A percentile compares a stretch with the other conserved stretches of the same genome.
Evolutionary conservation across 371 early-diverging fungal species (phyloP).

Genomic region (Mortierella sp.): DNA sequence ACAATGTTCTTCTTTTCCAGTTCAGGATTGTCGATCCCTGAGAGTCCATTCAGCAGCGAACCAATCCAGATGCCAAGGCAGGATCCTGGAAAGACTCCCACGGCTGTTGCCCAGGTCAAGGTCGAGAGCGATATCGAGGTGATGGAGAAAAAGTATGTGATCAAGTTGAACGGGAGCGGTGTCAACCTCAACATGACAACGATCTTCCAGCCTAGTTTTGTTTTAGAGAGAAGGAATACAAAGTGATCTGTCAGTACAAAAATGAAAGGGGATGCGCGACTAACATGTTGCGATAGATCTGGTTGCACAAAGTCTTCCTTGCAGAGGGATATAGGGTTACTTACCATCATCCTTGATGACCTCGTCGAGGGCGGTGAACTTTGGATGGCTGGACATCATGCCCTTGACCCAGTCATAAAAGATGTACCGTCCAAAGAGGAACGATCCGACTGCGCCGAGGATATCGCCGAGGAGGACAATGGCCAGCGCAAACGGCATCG

Average conservation of each 20-base stretch:
- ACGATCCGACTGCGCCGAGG: slow-evolving; percentile 54
- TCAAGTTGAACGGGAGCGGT: slow-evolving; percentile 58
- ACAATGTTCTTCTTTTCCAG: slow-evolving; percentile 53
- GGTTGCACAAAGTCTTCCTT: too few relatives aligned
- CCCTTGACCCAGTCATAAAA: slow-evolving; percentile 59
- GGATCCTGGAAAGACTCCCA: slow-evolving; percentile 57
- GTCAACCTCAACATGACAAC: slow-evolving; percentile 60
- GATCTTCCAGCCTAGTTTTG: slow-evolving; percentile 58
- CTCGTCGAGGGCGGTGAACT: slow-evolving; percentile 44
- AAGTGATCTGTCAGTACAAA: not conserved
- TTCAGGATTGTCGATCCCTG: slow-evolving; percentile 56
- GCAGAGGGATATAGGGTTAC: not conserved
- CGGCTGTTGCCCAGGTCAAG: slow-evolving; percentile 49
- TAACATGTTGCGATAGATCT: not conserved
- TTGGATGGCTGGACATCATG: slow-evolving; percentile 53
- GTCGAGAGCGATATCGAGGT: slow-evolving; percentile 52
- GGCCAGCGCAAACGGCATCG: slow-evolving; percentile 51
- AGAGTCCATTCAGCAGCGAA: slow-evolving; percentile 55
- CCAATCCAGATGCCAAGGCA: slow-evolving; percentile 61
- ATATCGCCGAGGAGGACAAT: slow-evolving; percentile 53
- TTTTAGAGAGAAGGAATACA: not conserved
- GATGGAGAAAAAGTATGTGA: slow-evolving; percentile 59
- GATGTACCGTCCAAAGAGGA: slow-evolving; percentile 57
- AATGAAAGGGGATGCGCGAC: not conserved
- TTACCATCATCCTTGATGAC: slow-evolving; percentile 60